Percentiles rank a stretch among this genome's conserved stretches.
phyloP scores from a whole-genome alignment of 805 yeast species.

The Metschnikowia rubicola region DNA sequence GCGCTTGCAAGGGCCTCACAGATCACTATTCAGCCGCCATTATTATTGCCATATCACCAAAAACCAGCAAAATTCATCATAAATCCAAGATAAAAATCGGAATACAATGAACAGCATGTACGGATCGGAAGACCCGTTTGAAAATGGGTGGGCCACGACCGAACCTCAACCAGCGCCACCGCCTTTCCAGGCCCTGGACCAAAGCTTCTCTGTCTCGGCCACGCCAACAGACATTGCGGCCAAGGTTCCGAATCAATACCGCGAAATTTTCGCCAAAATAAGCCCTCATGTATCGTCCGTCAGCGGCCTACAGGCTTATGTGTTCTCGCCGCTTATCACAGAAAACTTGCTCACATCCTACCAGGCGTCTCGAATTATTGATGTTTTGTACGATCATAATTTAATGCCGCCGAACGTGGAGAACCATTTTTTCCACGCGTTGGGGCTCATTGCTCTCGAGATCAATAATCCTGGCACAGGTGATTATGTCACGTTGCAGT shows the following conservation, averaged over 20 bases:
- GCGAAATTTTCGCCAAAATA: slow-evolving; percentile 15
- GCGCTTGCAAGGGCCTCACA: no score
- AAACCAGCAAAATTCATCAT: background rate
- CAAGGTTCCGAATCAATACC: slow-evolving; percentile 30
- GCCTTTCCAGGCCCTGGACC: slow-evolving; percentile 4
- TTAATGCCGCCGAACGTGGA: slow-evolving; percentile 28
- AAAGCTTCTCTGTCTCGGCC: slow-evolving; percentile 8
- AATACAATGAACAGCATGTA: slow-evolving; percentile 14
- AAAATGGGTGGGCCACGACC: slow-evolving; percentile 35
- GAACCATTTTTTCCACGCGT: slow-evolving; percentile 31
- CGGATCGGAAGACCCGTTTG: slow-evolving; percentile 35
- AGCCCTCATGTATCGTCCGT: slow-evolving; percentile 21
- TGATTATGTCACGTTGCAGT: slow-evolving; percentile 42
- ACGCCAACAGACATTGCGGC: slow-evolving; percentile 13
- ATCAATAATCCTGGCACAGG: slow-evolving; percentile 40
- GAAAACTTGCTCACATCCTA: slow-evolving; percentile 24
- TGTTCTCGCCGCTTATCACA: slow-evolving; percentile 29
- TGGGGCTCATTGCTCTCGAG: slow-evolving; percentile 43
- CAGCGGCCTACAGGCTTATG: slow-evolving; percentile 27
- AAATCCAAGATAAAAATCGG: background rate
- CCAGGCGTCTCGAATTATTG: slow-evolving; percentile 33
- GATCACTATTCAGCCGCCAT: background rate
- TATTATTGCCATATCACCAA: background rate
- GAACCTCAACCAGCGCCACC: slow-evolving; percentile 3
- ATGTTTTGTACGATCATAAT: slow-evolving; percentile 34